A percentile compares a stretch with the other conserved stretches of the same genome.
phyloP scores from a whole-genome alignment of 257 asterid genomes.

The Phtheirospermum japonicum region DNA sequence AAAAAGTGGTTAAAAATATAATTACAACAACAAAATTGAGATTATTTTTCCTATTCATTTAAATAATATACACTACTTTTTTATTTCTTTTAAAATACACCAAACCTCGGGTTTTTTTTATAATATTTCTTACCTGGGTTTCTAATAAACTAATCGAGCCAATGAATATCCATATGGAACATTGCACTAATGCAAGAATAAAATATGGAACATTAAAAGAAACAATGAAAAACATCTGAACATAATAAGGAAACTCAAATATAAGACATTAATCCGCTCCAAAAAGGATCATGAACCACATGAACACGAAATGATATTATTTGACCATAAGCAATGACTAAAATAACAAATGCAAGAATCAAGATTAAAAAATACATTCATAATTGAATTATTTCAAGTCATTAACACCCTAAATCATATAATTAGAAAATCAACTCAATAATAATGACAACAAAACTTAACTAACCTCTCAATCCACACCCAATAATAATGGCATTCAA shows the following conservation, averaged over 20 bases:
- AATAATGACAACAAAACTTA: constrained; percentile 21
- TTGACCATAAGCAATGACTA: neutral
- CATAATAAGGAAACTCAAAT: neutral
- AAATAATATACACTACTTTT: no score
- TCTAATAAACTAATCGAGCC: no score
- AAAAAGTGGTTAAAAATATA: no score
- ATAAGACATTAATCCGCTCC: neutral
- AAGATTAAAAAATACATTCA: neutral
- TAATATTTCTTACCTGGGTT: no score
- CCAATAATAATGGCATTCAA: constrained; percentile 6
- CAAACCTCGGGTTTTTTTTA: no score
- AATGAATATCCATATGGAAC: no score
- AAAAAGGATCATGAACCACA: neutral
- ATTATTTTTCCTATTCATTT: no score
- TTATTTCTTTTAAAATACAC: no score
- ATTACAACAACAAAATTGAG: no score
- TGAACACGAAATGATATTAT: neutral
- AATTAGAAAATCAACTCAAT: neutral
- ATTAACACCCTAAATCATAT: no score
- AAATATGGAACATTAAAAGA: neutral
- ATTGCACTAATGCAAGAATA: no score
- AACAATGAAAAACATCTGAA: constrained; percentile 1
- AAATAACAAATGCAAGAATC: constrained; percentile 1
- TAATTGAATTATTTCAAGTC: constrained; percentile 12
- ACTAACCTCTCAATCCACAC: constrained; percentile 13